These are phyloP conservation scores for Tetrahymena malaccensis DNA, from an alignment of 73 alveolate species.

Conservation along the genomic window DNA sequence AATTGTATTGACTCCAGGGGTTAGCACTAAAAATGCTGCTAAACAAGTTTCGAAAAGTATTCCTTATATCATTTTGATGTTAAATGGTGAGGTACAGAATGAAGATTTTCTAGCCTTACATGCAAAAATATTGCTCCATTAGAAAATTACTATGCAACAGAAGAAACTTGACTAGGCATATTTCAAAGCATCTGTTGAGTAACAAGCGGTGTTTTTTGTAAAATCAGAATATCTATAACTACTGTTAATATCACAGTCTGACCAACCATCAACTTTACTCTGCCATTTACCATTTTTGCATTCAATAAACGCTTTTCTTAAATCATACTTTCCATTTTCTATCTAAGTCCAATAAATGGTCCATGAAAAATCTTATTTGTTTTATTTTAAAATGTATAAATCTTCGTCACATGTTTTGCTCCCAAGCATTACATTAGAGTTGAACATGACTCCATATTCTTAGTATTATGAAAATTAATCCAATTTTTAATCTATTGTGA, in stretches of 20 bases:
- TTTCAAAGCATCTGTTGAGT: constrained; percentile 78
- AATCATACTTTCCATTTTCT: neutral
- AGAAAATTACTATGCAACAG: constrained; percentile 51
- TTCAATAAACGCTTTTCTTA: neutral
- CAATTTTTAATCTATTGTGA: neutral
- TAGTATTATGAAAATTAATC: neutral
- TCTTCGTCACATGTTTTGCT: constrained; percentile 10
- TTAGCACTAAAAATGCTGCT: neutral
- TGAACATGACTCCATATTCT: neutral
- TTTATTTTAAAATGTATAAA: neutral
- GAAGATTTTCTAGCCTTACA: neutral
- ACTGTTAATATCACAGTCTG: neutral
- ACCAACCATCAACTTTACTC: neutral
- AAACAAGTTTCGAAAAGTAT: neutral
- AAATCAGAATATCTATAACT: neutral
- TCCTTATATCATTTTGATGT: neutral
- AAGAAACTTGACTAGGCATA: constrained; percentile 82
- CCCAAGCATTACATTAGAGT: neutral
- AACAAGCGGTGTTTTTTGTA: constrained; percentile 51
- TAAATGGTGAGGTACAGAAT: neutral
- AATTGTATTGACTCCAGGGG: neutral
- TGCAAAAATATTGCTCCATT: neutral
- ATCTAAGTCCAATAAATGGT: neutral
- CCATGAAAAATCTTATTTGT: neutral
- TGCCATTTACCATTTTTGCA: neutral